A percentile compares a stretch with the other conserved stretches of the same genome.
These are phyloP conservation scores for Fusarium sp. DNA, from an alignment of 2,329 filamentous ascomycete genomes.

Conservation along the genomic window DNA sequence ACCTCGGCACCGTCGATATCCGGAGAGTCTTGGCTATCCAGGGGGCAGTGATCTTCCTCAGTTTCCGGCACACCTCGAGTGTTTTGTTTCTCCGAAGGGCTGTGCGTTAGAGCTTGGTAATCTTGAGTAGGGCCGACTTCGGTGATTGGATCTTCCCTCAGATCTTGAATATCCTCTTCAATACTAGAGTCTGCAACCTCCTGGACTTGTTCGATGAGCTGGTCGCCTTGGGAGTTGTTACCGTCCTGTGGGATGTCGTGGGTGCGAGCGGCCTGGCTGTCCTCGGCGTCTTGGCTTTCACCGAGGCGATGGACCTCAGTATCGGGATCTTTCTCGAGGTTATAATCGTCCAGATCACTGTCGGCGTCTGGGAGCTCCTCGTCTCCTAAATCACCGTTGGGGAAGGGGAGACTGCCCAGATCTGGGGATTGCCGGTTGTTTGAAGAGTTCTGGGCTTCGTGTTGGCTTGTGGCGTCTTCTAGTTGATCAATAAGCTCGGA, in stretches of 20 bases:
- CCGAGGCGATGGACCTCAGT: slow-evolving; percentile 1
- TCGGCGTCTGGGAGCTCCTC: neutral
- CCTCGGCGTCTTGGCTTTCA: neutral
- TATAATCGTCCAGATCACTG: neutral
- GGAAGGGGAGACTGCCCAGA: neutral
- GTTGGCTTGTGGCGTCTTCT: neutral
- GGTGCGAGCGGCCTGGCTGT: neutral
- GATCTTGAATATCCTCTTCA: neutral
- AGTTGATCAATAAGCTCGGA: neutral
- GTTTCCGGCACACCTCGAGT: slow-evolving; percentile 1
- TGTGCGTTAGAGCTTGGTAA: slow-evolving; percentile 8
- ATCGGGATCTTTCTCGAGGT: neutral
- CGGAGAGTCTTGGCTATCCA: neutral
- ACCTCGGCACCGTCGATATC: neutral
- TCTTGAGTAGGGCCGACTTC: slow-evolving; percentile 14
- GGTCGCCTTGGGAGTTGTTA: neutral
- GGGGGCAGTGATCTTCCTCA: neutral
- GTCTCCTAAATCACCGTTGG: neutral
- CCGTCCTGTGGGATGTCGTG: neutral
- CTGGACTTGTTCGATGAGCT: neutral
- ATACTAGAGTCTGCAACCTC: neutral
- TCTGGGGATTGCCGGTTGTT: too few relatives aligned
- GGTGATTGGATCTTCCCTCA: slow-evolving; percentile 6
- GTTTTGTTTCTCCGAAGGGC: neutral
- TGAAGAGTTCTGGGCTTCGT: slow-evolving; percentile 1